A percentile compares a stretch with the other conserved stretches of the same genome.
Conservation (phyloP, 2,329 filamentous ascomycete species). For the Aspergillus nomiae region DNA sequence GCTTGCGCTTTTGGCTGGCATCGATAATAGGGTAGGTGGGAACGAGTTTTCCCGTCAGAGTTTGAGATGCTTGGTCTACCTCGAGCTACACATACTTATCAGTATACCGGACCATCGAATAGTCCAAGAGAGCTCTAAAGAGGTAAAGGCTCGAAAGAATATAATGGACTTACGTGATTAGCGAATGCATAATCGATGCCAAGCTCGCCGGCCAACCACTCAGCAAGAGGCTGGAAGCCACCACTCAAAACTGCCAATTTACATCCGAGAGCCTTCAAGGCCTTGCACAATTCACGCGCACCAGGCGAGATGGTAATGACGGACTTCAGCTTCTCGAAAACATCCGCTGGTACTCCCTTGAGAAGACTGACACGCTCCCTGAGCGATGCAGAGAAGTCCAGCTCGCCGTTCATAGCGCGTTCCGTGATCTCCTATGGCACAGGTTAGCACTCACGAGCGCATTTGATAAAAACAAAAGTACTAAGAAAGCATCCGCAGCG, state of each 20-base stretch:
- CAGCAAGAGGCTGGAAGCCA: constrained; percentile 85
- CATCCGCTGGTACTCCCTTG: constrained; percentile 73
- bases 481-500: constrained; percentile 1
- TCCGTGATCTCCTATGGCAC: constrained; percentile 72
- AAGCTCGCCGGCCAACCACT: constrained; percentile 78
- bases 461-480: background rate
- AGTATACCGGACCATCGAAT: constrained; percentile 3
- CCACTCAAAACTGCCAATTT: constrained; percentile 90
- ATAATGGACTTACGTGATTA: constrained; percentile 66
- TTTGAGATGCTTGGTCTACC: constrained; percentile 47
- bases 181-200: constrained; percentile 87
- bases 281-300: constrained; percentile 71
- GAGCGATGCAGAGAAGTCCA: constrained; percentile 86
- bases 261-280: constrained; percentile 75
- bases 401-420: constrained; percentile 91
- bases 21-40: constrained; percentile 59
- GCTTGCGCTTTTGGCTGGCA: constrained; percentile 58
- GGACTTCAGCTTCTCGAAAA: constrained; percentile 76
- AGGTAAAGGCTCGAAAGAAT: background rate
- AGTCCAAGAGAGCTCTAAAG: background rate
- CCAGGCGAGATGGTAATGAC: constrained; percentile 81
- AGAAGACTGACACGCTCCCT: constrained; percentile 78
- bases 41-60: constrained; percentile 60
- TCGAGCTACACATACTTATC: constrained; percentile 44
- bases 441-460: constrained; percentile 10